These are phyloP conservation scores for Toxoplasma gondii DNA, from an alignment of 169 alveolate species.

Conservation along the genomic window DNA sequence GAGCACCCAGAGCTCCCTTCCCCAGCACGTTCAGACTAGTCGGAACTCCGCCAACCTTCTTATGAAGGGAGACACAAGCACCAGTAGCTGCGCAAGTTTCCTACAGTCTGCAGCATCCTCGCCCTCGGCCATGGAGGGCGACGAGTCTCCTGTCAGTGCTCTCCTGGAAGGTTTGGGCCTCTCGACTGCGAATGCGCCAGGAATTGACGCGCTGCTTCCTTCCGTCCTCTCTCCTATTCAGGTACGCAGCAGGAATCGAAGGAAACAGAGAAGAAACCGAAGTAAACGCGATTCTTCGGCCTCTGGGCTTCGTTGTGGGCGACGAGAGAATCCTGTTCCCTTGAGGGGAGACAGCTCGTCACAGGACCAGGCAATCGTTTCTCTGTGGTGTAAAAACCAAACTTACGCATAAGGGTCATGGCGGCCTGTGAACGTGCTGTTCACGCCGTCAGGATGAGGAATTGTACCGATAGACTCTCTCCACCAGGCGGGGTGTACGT, in stretches of 20 bases:
- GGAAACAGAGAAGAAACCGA: not conserved
- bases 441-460: no score
- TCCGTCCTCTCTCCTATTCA: not conserved
- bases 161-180: not conserved
- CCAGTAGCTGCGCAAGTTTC: not conserved
- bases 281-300: no score
- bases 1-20: not conserved
- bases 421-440: no score
- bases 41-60: not conserved
- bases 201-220: conserved; percentile 2
- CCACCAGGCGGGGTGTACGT: no score
- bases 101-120: not conserved
- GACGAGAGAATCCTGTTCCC: no score
- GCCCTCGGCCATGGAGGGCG: not conserved
- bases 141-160: not conserved
- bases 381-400: no score
- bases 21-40: not conserved
- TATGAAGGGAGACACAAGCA: not conserved
- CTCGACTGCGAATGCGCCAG: not conserved
- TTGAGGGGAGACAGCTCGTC: no score
- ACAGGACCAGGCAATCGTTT: no score
- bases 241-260: not conserved
- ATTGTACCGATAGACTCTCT: no score
- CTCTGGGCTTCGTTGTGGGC: no score
- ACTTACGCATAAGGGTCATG: no score